phyloP scores from a whole-genome alignment of 345 rosid genomes.

The Sisymbrium irio region DNA sequence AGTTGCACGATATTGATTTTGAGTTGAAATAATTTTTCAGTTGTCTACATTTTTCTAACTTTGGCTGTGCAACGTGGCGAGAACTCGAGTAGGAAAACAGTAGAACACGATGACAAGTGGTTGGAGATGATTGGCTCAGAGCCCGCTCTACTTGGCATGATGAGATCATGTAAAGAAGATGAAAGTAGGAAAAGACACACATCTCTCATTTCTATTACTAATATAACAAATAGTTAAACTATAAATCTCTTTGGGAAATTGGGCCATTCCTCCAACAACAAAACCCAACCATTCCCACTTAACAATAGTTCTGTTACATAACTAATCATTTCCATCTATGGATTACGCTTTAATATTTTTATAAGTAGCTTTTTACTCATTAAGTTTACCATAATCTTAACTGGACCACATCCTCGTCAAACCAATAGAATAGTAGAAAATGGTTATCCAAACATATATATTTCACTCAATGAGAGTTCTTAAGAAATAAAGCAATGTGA shows the following conservation, averaged over 20 bases:
- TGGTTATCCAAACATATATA: not conserved
- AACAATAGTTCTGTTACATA: conserved; percentile 12
- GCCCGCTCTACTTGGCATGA: conserved; percentile 59
- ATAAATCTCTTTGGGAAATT: conserved; percentile 92
- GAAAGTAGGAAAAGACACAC: conserved; percentile 24
- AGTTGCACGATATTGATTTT: too few species aligned
- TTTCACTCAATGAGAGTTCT: not conserved
- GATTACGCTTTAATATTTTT: conserved; percentile 4
- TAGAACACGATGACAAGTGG: conserved; percentile 38
- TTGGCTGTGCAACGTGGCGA: not conserved
- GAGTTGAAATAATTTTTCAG: not conserved
- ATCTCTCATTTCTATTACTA: conserved; percentile 9
- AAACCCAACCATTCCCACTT: conserved; percentile 33
- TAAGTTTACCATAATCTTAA: conserved; percentile 19
- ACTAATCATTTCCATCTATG: conserved; percentile 24
- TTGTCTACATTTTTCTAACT: not conserved
- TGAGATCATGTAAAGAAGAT: conserved; percentile 45
- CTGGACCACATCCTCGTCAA: conserved; percentile 17
- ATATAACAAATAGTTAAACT: conserved; percentile 11
- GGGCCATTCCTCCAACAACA: conserved; percentile 62
- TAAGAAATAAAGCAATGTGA: not conserved
- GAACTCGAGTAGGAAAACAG: not conserved
- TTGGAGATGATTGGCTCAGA: conserved; percentile 31
- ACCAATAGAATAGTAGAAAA: conserved; percentile 30
- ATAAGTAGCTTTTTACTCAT: conserved; percentile 2